phyloP scores from a whole-genome alignment of 2,329 filamentous ascomycete species.

The Pseudogymnoascus sp. region DNA sequence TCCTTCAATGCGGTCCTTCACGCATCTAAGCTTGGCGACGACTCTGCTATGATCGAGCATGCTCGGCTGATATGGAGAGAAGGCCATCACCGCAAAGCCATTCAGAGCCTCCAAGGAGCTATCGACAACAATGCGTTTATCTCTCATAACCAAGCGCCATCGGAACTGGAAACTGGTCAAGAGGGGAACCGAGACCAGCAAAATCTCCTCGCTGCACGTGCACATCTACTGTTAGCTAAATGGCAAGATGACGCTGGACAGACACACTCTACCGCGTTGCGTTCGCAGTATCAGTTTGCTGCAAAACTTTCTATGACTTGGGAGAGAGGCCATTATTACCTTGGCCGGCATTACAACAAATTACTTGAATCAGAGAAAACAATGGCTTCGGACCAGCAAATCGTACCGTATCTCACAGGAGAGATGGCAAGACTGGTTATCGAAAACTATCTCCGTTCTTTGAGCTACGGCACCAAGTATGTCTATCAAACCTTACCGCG shows the following conservation, averaged over 20 bases:
- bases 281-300: conserved; percentile 75
- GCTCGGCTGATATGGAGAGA: conserved; percentile 89
- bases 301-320: conserved; percentile 64
- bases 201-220: conserved; percentile 62
- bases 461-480: conserved; percentile 88
- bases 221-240: conserved; percentile 83
- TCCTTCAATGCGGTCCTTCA: conserved; percentile 92
- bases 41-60: conserved; percentile 88
- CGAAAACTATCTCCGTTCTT: conserved; percentile 83
- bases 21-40: conserved; percentile 75
- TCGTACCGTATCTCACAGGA: conserved; percentile 67
- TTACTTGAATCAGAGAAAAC: conserved; percentile 81
- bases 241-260: conserved; percentile 96
- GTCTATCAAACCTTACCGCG: conserved; percentile 91
- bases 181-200: conserved; percentile 34
- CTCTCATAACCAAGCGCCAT: conserved; percentile 23
- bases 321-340: conserved; percentile 97
- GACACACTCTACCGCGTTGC: conserved; percentile 73
- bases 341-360: conserved; percentile 96
- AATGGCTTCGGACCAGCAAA: conserved; percentile 69
- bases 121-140: conserved; percentile 76
- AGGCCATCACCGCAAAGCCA: conserved; percentile 88
- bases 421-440: conserved; percentile 84
- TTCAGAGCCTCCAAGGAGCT: conserved; percentile 80
- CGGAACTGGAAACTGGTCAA: not conserved